Conservation (phyloP, 768 basidiomycete genomes). For the Cyclocybe aegerita region DNA sequence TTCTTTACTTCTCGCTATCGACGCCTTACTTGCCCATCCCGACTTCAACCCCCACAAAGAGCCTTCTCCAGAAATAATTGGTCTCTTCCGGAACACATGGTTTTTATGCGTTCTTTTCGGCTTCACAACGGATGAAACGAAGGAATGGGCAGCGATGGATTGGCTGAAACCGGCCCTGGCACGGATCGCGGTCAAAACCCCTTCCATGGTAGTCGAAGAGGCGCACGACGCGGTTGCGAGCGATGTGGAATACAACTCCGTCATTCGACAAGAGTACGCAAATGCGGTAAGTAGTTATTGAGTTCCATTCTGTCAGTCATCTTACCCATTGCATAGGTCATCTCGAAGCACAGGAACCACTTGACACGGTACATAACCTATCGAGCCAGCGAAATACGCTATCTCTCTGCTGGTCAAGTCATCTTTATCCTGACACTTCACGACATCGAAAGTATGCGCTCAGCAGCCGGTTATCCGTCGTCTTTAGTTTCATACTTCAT, state of each 20-base stretch:
- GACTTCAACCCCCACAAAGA: slow-evolving; percentile 63
- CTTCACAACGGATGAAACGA: slow-evolving; percentile 59
- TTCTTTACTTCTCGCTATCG: slow-evolving; percentile 87
- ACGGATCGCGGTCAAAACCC: slow-evolving; percentile 85
- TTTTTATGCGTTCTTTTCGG: slow-evolving; percentile 87
- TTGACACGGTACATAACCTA: slow-evolving; percentile 68
- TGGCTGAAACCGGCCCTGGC: slow-evolving; percentile 78
- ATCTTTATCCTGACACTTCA: slow-evolving; percentile 85
- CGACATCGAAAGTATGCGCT: slow-evolving; percentile 86
- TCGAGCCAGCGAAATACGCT: slow-evolving; percentile 66
- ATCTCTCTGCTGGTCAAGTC: slow-evolving; percentile 77
- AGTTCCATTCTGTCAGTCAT: neutral
- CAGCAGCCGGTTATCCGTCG: slow-evolving; percentile 75
- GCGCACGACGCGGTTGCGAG: slow-evolving; percentile 81
- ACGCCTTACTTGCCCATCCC: slow-evolving; percentile 74
- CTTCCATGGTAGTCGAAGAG: slow-evolving; percentile 78
- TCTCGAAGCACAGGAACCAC: slow-evolving; percentile 61
- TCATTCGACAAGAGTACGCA: slow-evolving; percentile 83
- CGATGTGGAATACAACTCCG: slow-evolving; percentile 90
- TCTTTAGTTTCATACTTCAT: slow-evolving; percentile 85
- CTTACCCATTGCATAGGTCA: slow-evolving; percentile 48
- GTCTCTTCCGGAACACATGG: slow-evolving; percentile 92
- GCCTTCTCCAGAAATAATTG: slow-evolving; percentile 58
- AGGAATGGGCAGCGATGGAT: slow-evolving; percentile 65
- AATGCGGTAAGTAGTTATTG: slow-evolving; percentile 53